Conservation (phyloP, 2,329 filamentous ascomycete genomes). For the Didymella segeticola region DNA sequence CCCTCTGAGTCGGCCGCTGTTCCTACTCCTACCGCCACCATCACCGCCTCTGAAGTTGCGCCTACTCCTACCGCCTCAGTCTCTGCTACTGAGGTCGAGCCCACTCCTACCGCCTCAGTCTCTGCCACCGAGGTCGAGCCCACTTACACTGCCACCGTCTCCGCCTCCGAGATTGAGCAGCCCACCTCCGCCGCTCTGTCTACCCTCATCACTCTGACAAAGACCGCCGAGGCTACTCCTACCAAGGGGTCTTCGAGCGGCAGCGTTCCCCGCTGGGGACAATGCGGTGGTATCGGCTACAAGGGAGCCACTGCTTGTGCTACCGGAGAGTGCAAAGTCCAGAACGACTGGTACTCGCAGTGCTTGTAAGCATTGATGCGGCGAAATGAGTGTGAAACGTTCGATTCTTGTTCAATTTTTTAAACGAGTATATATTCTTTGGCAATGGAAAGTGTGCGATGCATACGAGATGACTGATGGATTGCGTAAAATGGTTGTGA, state of each 20-base stretch:
- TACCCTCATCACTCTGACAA: conserved; percentile 9
- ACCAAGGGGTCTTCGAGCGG: conserved; percentile 7
- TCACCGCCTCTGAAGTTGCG: background rate
- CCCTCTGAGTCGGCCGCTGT: no score
- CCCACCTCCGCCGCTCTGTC: background rate
- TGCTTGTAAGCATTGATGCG: conserved; percentile 29
- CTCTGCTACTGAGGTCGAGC: background rate
- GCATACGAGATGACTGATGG: background rate
- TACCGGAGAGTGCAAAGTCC: conserved; percentile 44
- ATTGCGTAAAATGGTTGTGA: no score
- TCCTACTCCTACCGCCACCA: background rate
- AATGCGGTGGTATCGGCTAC: conserved; percentile 52
- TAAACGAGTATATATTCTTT: background rate
- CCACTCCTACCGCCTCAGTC: no score
- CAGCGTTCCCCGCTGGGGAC: conserved; percentile 31
- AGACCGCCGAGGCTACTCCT: conserved; percentile 4
- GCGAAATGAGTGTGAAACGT: background rate
- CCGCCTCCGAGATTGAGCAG: no score
- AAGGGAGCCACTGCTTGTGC: conserved; percentile 49
- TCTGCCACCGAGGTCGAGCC: no score
- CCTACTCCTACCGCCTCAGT: background rate
- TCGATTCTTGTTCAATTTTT: background rate
- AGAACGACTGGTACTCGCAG: conserved; percentile 53
- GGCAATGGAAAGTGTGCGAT: background rate
- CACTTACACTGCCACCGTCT: no score